These are phyloP conservation scores for Suillus hirtellus DNA, from an alignment of 768 basidiomycete species.

Conservation along the genomic window DNA sequence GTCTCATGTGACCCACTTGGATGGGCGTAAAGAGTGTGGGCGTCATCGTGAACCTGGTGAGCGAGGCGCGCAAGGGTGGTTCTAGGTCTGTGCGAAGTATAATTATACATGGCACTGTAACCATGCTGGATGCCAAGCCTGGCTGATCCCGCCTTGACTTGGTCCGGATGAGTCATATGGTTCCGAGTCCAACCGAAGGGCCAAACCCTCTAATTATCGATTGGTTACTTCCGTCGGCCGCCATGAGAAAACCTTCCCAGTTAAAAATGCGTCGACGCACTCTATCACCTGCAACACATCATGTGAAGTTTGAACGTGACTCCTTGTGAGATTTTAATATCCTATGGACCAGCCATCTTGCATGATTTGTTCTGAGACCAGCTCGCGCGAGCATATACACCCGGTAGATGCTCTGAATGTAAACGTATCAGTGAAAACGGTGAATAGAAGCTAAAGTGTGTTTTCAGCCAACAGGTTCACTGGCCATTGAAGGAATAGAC, in stretches of 20 bases:
- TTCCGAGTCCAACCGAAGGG: too few species aligned
- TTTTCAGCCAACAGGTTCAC: too few species aligned
- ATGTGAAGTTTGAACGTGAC: not conserved
- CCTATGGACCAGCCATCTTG: not conserved
- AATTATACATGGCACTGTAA: too few species aligned
- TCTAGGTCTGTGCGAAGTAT: not conserved
- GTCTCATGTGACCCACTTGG: constrained; percentile 28
- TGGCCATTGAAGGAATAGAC: too few species aligned
- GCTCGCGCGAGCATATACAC: not conserved
- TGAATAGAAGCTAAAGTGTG: too few species aligned
- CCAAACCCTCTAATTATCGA: too few species aligned
- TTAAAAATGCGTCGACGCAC: not conserved
- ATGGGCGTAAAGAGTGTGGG: constrained; percentile 33
- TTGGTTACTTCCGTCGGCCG: too few species aligned
- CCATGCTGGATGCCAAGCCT: too few species aligned
- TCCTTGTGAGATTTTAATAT: not conserved
- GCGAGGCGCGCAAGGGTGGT: not conserved
- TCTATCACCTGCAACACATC: not conserved
- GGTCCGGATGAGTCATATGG: too few species aligned
- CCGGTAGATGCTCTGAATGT: too few species aligned
- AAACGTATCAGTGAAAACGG: too few species aligned
- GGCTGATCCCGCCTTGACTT: too few species aligned
- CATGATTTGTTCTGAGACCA: not conserved
- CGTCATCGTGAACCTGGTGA: not conserved
- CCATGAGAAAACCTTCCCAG: not conserved